Evolutionary conservation across 306 rosid species (phyloP).

Genomic region (Cucumis hystrix): DNA sequence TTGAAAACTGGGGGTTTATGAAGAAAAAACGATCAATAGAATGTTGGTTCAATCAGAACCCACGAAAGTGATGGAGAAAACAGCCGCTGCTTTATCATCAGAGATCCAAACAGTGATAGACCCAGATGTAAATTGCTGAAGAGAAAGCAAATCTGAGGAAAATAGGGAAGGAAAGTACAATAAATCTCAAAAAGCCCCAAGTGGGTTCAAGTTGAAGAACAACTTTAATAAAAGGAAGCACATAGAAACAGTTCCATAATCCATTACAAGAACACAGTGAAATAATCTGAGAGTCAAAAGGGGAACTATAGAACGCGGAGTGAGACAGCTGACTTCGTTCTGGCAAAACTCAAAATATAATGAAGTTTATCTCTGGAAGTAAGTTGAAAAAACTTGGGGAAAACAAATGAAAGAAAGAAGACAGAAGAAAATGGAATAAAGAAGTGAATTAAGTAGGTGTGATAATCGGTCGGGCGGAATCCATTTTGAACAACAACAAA

Average conservation of each 20-base stretch:
- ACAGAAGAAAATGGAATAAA: background rate
- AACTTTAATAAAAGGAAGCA: constrained; percentile 9
- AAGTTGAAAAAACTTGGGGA: background rate
- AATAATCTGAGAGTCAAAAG: constrained; percentile 1
- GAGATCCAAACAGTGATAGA: constrained; percentile 9
- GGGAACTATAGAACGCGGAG: background rate
- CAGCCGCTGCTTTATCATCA: background rate
- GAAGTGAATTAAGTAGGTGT: background rate
- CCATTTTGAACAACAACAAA: too few relatives aligned
- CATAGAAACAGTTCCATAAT: constrained; percentile 8
- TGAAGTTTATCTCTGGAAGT: background rate
- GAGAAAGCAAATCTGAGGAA: constrained; percentile 4
- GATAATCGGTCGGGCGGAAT: too few relatives aligned
- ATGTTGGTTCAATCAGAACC: constrained; percentile 6
- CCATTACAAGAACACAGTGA: background rate
- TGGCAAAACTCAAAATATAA: background rate
- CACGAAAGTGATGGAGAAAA: constrained; percentile 5
- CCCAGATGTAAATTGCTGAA: constrained; percentile 7
- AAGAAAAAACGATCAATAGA: background rate
- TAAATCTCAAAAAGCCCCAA: constrained; percentile 12
- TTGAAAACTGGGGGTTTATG: constrained; percentile 9
- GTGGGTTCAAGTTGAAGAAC: constrained; percentile 20
- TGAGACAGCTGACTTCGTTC: constrained; percentile 10
- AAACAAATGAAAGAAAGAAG: background rate
- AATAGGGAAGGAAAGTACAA: background rate